Conservation (phyloP, 352 stramenopile species). For the Globisporangium takayamanum region DNA sequence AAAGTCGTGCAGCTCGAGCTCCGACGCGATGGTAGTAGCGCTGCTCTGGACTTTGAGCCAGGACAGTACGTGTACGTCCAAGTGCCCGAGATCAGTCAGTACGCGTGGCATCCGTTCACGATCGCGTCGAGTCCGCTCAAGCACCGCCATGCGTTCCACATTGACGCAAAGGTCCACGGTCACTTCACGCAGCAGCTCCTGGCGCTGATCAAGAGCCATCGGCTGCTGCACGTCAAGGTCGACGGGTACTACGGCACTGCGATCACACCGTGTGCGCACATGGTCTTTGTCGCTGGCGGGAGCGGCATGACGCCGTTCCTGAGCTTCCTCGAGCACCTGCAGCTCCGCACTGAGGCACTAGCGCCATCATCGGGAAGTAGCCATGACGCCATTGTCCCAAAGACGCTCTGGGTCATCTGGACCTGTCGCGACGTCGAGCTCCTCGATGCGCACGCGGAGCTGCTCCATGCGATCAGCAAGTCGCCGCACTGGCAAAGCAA, state of each 20-base stretch:
- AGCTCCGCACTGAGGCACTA: slow-evolving; percentile 21
- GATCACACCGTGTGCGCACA: slow-evolving; percentile 37
- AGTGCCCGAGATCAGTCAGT: slow-evolving; percentile 37
- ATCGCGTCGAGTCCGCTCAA: slow-evolving; percentile 60
- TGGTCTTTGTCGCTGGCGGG: slow-evolving; percentile 63
- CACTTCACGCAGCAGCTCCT: slow-evolving; percentile 47
- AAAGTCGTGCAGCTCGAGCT: slow-evolving; percentile 56
- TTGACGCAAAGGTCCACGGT: slow-evolving; percentile 62
- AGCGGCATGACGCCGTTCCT: slow-evolving; percentile 75
- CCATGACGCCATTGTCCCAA: slow-evolving; percentile 15
- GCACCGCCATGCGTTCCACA: slow-evolving; percentile 30
- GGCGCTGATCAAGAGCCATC: slow-evolving; percentile 32
- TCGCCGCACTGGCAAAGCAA: slow-evolving; percentile 39
- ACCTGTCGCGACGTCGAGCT: slow-evolving; percentile 43
- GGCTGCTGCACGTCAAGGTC: slow-evolving; percentile 37
- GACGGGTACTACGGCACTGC: slow-evolving; percentile 68
- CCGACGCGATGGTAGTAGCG: slow-evolving; percentile 13
- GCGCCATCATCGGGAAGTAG: neutral
- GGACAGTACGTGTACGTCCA: slow-evolving; percentile 76
- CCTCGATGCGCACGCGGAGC: slow-evolving; percentile 29
- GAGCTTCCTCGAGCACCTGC: slow-evolving; percentile 50
- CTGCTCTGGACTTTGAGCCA: slow-evolving; percentile 27
- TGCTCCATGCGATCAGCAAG: slow-evolving; percentile 37
- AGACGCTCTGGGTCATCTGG: slow-evolving; percentile 48
- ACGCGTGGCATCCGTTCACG: slow-evolving; percentile 69